Evolutionary conservation across 2,329 filamentous ascomycete species (phyloP), one percentile per base, ranked within the genome.

Genomic region (Fusarium xyrophilum): DNA sequence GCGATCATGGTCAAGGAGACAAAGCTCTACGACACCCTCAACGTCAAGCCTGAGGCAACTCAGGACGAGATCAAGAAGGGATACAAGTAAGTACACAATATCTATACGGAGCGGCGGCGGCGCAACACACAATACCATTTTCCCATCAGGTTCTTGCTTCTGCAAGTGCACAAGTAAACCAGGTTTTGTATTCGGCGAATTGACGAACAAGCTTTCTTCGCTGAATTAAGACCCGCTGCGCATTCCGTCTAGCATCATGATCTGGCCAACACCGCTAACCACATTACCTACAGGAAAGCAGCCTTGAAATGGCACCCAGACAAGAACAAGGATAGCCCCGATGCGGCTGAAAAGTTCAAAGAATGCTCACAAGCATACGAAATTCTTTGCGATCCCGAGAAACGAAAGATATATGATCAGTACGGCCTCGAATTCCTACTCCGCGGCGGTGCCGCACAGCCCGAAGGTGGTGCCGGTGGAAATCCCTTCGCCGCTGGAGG

Each of bases 61-160:
- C 93, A 96, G 81, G 95, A 97, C 77, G 95, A 98, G 70, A 97
- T 99, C 79, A 98, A 97, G 80, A 99, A 98, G 79, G 96, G 89
- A 61, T 97, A 97, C 80, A 88, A 92, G 90, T 92, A 89, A 80
- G 87, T 76, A 38, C 35, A 55, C 28, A 47, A 35, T 46, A 44
- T 27, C 27, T 74, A 53, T 39, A 25, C 17, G 39, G 35, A 42
- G 36, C 19, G 15, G 39, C 44, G 43, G 28, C 32, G n/a, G 25
- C 58, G 46, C 47, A 50, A 38, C 38, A 38, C 33, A 38, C 21
- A 39, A 53, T 23, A 39, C 17, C 35, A 39, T 10, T 46, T 21
- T 50, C 28, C 23, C 17, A 39, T 28, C 42, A 35, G 40, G 19
- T 30, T 21, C 17, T 27, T n/a, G 28, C 36, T 21, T 30, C 14